Evolutionary conservation across 345 rosid genomes (phyloP), one percentile per base, ranked within the genome.

Genomic region (Eucalyptus urophylla): DNA sequence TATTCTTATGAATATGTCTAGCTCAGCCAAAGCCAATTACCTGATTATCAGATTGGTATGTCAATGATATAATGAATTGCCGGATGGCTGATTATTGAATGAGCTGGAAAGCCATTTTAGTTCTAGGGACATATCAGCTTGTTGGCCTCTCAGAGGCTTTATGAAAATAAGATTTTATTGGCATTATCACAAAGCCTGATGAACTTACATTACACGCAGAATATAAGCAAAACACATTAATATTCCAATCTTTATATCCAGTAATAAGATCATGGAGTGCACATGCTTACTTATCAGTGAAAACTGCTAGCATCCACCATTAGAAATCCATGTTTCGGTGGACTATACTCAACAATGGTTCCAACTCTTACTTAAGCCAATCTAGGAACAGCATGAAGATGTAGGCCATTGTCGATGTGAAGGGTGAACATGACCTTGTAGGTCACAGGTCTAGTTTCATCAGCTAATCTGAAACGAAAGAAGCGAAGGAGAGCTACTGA

Each of bases 391-490:
- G 97, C 97, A 53, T 22, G 31, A 44, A 96, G 93, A 86, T 91
- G 86, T 13, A 94, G 95, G 33, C 94, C 95, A 24, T 94, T 95
- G 43, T 93, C 80, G 14, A 97, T 92, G 86, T 95, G 97, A 89
- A 96, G 99, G 5, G 95, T 94, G 89, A 97, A 89, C 96, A 95
- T 95, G 27, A 93, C 93, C 90, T 89, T 94, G 89, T 97, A 96
- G 65, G 49, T 87, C 22, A 90, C 95, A 22, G 22, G 50, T 80
- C 37, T 90, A 3, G 88, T 91, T 22, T 94, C 96, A 87, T 95
- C 96, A 6, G 89, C 94, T 90, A 95, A 40, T 62, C 93, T 93
- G 91, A 96, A 96, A 53, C 92, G 92, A 88, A 96, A 95, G 92
- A 90, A 95, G 14, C 90, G 92, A 83, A 97, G 93, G 81, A 97